Evolutionary conservation across 2,329 filamentous ascomycete species (phyloP), one percentile per base, ranked within the genome.

Genomic region (Beauveria bassiana): DNA sequence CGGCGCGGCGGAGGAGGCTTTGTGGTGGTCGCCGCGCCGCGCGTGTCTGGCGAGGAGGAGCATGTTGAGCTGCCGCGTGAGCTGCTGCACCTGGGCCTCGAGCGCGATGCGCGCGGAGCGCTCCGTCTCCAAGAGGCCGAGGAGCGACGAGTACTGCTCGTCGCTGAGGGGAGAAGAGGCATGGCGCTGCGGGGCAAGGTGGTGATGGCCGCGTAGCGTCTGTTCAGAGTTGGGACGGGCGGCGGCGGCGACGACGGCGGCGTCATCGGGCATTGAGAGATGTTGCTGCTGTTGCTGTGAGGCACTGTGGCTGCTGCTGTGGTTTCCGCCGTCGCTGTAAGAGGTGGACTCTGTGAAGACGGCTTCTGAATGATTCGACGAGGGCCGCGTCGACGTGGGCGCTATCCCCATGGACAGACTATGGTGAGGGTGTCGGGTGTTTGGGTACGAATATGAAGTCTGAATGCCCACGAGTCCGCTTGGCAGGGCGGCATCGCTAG

Each of bases 61-160:
- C 10, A 78, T 70, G 65, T 80, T 78, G 52, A 86, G 65, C 49
- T 79, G 78, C 40, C 80, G 78, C 24, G 75, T 77, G 6, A 88
- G 74, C 47, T 76, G 79, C 61, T 76, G 79, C 38, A 87, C 82
- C 62, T 86, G 78, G 1, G 75, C 72, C 68, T 87, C 85, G 5
- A 88, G 77, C 4, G 78, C 74, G 61, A 79, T 75, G 5, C 85
- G 78, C 5, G 81, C 81, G 1, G 77, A 77, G 28, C 84, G 82
- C 68, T 88, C 85, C 1, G 77, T 76, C 61, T 85, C 77, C 28
- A 87, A 74, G 61, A 86, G 75, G 18, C 78, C 75, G 31, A 80
- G 69, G 18, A 87, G 73, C 2, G 75, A 77, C 7, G 75, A 74
- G 63, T 82, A 82, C 55, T 83, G 78, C 54, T 83, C 79, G 18